These are phyloP conservation scores for Lepiota brunneoincarnata DNA, from an alignment of 768 basidiomycete species.

Conservation along the genomic window DNA sequence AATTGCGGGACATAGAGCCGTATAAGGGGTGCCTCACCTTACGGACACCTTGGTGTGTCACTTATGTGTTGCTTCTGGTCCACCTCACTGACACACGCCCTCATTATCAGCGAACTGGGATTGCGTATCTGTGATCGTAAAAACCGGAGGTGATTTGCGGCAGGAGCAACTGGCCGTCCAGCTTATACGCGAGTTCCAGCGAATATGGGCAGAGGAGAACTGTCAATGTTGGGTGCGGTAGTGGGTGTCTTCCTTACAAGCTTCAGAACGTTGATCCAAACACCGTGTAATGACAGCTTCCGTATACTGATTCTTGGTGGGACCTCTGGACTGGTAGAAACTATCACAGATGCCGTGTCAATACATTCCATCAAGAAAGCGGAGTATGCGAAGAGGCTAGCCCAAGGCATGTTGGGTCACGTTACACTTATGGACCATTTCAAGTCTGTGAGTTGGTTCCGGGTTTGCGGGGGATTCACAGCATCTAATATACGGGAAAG, in stretches of 20 bases:
- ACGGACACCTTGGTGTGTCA: slow-evolving; percentile 83
- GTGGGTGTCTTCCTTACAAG: slow-evolving; percentile 37
- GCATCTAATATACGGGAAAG: slow-evolving; percentile 32
- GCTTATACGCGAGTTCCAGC: slow-evolving; percentile 88
- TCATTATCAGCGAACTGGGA: slow-evolving; percentile 65
- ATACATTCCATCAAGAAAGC: slow-evolving; percentile 99
- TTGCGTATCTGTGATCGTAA: slow-evolving; percentile 96
- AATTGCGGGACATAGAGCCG: slow-evolving; percentile 51
- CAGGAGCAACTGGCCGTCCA: slow-evolving; percentile 98
- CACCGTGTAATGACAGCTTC: slow-evolving; percentile 56
- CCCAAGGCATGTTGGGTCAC: slow-evolving; percentile 77
- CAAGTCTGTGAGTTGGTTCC: slow-evolving; percentile 55
- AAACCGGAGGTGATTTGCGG: slow-evolving; percentile 93
- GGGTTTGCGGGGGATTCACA: not conserved
- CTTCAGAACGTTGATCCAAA: not conserved
- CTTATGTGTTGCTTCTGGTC: slow-evolving; percentile 8
- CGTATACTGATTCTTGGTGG: slow-evolving; percentile 94
- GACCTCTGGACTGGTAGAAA: slow-evolving; percentile 92
- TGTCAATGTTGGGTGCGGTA: slow-evolving; percentile 93
- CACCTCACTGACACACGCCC: not conserved
- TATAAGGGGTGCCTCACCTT: slow-evolving; percentile 91
- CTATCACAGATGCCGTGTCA: slow-evolving; percentile 96
- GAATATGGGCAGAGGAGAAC: slow-evolving; percentile 94
- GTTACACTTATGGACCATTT: slow-evolving; percentile 94
- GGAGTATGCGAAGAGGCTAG: slow-evolving; percentile 87